Evolutionary conservation across 257 asterid species (phyloP), one percentile per base, ranked within the genome.

Genomic region (Echium plantagineum): DNA sequence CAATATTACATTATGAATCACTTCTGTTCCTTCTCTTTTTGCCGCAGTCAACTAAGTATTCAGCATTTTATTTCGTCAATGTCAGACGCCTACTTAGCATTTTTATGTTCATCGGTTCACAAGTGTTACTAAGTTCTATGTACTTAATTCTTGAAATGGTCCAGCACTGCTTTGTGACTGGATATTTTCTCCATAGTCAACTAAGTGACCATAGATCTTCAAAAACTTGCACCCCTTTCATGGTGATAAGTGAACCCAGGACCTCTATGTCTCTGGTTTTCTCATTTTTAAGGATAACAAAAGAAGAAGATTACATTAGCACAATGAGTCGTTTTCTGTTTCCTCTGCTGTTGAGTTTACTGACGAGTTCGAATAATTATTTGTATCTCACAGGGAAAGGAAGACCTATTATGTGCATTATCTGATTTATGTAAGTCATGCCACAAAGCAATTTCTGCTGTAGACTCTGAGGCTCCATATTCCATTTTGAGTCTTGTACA

Each of bases 361-460:
- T 22, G 47, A 48, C 12, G 10, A 18, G 51, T 28, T 49, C 66
- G 21, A 8, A 46, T 32, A 9, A 30, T 60, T 30, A 47, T 62
- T 55, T 59, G 31, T 70, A 66, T 71, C 58, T 71, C 60, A 66
- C 90, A 91, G 98, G 98, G 98, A 46, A 91, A 91, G 84, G 98
- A 91, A 16, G 84, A 71, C n/a, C 70, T 91, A 60, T 74, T 88
- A 59, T 58, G 72, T 76, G 96, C 98, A 61, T 75, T 87, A 64
- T 84, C 96, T 74, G 81, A 91, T 66, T 80, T 91, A 53, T 91
- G 96, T 67, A 73, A 74, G 9, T 83, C 96, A 15, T 88, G 96
- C 71, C 87, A 83, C 53, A 69, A 77, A 75, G 81, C 83, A 62
- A 81, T 91, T 67, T 79, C 81, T 78, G 78, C 87, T 65, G 75